phyloP scores from a whole-genome alignment of 345 rosid genomes.

The Lepidium sativum region DNA sequence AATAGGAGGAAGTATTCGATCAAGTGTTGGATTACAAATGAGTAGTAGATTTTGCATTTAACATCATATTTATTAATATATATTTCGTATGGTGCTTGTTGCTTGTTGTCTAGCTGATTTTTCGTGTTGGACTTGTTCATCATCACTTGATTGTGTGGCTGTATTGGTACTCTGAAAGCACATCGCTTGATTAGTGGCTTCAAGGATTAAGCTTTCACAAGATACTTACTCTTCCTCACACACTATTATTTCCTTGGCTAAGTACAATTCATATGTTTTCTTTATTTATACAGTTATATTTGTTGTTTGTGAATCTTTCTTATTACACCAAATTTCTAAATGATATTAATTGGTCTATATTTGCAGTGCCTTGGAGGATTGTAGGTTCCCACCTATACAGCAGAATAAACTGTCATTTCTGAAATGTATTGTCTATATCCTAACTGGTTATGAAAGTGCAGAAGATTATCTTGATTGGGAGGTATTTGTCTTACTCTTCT shows the following conservation, averaged over 20 bases:
- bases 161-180: constrained; percentile 94
- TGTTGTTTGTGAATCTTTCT: background rate
- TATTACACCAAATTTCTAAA: no score
- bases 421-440: constrained; percentile 86
- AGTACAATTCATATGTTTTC: background rate
- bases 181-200: constrained; percentile 75
- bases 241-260: background rate
- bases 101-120: no score
- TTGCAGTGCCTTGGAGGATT: constrained; percentile 90
- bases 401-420: constrained; percentile 80
- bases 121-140: no score
- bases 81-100: no score
- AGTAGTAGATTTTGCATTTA: no score
- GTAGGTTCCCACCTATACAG: constrained; percentile 91
- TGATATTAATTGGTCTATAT: background rate
- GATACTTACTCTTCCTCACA: constrained; percentile 34
- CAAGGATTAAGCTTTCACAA: constrained; percentile 86
- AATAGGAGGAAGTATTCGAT: no score
- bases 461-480: constrained; percentile 91
- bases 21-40: no score
- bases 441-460: constrained; percentile 74
- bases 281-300: background rate
- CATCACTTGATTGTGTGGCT: constrained; percentile 96
- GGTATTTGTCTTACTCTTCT: constrained; percentile 37
- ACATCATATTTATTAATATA: no score